These are phyloP conservation scores for Solanum medicagineum DNA, from an alignment of 257 asterid species.

Conservation along the genomic window DNA sequence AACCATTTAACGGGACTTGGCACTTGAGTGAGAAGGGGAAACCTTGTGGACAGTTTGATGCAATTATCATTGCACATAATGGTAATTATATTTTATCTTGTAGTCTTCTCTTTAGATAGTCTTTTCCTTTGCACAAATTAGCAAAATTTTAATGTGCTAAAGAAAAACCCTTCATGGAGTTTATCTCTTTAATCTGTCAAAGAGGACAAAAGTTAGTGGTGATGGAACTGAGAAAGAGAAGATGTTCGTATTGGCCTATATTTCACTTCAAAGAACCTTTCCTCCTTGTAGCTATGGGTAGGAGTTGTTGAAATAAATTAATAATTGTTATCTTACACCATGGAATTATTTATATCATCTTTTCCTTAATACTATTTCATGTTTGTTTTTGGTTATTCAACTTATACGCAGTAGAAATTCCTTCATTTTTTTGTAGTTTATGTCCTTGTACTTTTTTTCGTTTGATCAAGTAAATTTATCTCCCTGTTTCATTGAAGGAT, in stretches of 20 bases:
- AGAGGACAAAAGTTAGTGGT: not conserved
- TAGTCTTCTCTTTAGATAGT: not conserved
- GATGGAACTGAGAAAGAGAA: not conserved
- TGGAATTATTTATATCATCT: not conserved
- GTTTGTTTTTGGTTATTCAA: not conserved
- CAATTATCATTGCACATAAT: constrained; percentile 86
- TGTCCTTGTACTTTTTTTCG: not conserved
- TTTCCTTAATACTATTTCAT: not conserved
- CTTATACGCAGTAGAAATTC: not conserved
- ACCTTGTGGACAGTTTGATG: constrained; percentile 79
- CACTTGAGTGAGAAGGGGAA: constrained; percentile 80
- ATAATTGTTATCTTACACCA: not conserved
- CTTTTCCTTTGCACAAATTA: not conserved
- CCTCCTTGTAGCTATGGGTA: not conserved
- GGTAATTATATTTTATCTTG: constrained; percentile 28
- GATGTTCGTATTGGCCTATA: not conserved
- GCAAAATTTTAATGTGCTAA: not conserved
- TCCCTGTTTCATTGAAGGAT: not conserved
- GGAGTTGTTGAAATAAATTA: not conserved
- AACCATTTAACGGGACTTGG: constrained; percentile 83
- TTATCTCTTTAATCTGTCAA: not conserved
- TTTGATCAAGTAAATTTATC: not conserved
- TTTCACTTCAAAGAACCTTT: not conserved
- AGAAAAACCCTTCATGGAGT: not conserved
- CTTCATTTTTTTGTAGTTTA: not conserved